These are phyloP conservation scores for Candida oleophila DNA, from an alignment of 805 yeast species.

Conservation along the genomic window DNA sequence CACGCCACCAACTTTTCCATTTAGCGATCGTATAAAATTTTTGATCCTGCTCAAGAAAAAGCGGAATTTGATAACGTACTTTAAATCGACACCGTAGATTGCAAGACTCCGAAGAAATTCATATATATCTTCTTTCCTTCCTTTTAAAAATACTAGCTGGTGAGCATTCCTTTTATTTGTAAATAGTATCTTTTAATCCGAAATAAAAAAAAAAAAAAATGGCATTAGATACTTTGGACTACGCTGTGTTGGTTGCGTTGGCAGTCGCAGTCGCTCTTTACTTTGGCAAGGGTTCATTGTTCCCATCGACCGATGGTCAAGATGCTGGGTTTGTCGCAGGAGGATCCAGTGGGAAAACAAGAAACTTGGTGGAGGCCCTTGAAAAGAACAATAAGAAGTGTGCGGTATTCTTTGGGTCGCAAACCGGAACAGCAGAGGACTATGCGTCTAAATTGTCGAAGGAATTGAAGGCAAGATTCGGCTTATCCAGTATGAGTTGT, in stretches of 20 bases:
- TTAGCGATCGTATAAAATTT: neutral
- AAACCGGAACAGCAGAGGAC: conserved; percentile 98
- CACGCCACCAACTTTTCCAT: too few species aligned
- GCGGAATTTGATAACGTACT: neutral
- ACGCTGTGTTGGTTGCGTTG: conserved; percentile 63
- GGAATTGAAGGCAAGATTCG: conserved; percentile 80
- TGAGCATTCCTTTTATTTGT: neutral
- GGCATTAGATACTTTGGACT: conserved; percentile 73
- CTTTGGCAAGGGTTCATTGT: conserved; percentile 58
- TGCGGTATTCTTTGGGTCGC: conserved; percentile 86
- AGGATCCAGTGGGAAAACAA: conserved; percentile 36
- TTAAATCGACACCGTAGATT: neutral
- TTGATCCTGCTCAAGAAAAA: neutral
- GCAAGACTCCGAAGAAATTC: neutral
- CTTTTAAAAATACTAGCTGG: neutral
- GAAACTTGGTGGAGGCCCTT: conserved; percentile 61
- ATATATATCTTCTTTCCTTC: neutral
- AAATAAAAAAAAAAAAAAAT: conserved; percentile 19
- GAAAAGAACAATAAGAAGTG: conserved; percentile 67
- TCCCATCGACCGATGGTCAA: conserved; percentile 35
- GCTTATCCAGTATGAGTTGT: conserved; percentile 77
- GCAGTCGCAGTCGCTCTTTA: conserved; percentile 65
- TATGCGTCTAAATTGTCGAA: conserved; percentile 88
- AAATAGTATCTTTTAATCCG: neutral
- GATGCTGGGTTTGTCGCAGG: conserved; percentile 30